Evolutionary conservation across 2,329 filamentous ascomycete genomes (phyloP), one percentile per base, ranked within the genome.

Genomic region (Hawksworthiomyces lignivorus): DNA sequence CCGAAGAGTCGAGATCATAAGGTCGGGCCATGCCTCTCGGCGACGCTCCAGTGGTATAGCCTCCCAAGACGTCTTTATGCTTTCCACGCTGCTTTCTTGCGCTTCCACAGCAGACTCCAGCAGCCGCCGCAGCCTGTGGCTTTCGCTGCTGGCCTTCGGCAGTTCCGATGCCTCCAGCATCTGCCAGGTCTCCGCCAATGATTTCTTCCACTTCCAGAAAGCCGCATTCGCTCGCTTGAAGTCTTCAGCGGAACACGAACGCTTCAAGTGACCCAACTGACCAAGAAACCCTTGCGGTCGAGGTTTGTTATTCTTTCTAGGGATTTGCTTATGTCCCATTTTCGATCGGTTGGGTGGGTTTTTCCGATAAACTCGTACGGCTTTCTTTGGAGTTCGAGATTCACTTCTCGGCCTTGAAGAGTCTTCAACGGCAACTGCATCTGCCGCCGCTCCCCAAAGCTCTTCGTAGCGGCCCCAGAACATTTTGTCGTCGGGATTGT

Each of bases 1-100:
- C 30, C 54, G 50, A 27, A 69, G 41, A 1, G 62, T 57, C 2
- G 60, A 61, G 6, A 67, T 45, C 56, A 69, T 63, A 15, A 57
- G 37, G 5, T 43, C 36, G 5, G 56, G 56, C 64, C 62, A 67
- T 21, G 47, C 47, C 10, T 46, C 29, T 21, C 46, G 46, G 21
- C 60, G 55, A 35, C 45, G 41, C 19, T 56, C 47, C 2, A 43
- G 8, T 4, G 61, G 50, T 5, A 62, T 39, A 8, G 38, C 37
- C 11, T 53, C 41, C 62, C 67, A 68, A 1, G 55, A 54, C 10
- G 46, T 49, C 18, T 50, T 53, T 58, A 69, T 64, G 7, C 47
- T 47, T 1, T 56, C 48, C 9, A 55, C 39, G 19, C 41, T 51
- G 4, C 22, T 6, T 12, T n/a, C 28, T 30, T 5, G 4, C 5